Evolutionary conservation across 1,284 basidiomycete species (phyloP).

Genomic region (Irpex sp.): DNA sequence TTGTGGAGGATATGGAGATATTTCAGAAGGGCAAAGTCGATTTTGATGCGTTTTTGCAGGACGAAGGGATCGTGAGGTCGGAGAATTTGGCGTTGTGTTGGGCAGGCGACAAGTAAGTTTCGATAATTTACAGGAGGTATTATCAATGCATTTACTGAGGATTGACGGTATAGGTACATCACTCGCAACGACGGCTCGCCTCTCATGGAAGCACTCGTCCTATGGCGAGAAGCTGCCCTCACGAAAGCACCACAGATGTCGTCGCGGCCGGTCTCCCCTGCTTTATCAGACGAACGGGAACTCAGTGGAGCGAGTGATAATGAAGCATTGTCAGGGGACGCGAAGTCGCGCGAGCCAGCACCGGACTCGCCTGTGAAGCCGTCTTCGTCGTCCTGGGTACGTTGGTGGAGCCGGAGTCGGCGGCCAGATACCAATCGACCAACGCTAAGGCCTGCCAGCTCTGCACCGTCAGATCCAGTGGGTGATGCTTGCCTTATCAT

Average conservation of each 20-base stretch:
- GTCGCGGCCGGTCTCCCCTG: slow-evolving; percentile 30
- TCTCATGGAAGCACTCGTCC: slow-evolving; percentile 59
- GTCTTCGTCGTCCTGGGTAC: slow-evolving; percentile 66
- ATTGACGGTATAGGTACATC: slow-evolving; percentile 46
- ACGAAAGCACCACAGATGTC: slow-evolving; percentile 27
- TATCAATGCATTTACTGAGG: background rate
- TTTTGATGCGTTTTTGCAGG: slow-evolving; percentile 51
- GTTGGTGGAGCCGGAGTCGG: slow-evolving; percentile 64
- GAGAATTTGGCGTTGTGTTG: slow-evolving; percentile 62
- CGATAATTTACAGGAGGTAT: background rate
- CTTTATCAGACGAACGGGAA: slow-evolving; percentile 13
- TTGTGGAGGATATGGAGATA: slow-evolving; percentile 44
- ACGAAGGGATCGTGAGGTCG: slow-evolving; percentile 51
- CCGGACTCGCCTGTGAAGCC: slow-evolving; percentile 33
- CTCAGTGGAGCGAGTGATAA: slow-evolving; percentile 27
- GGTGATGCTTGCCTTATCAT: background rate
- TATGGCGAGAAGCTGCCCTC: slow-evolving; percentile 55
- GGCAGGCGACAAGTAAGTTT: slow-evolving; percentile 54
- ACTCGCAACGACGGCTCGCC: slow-evolving; percentile 59
- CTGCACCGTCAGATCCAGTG: slow-evolving; percentile 21
- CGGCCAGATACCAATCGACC: slow-evolving; percentile 11
- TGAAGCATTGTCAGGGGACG: slow-evolving; percentile 25
- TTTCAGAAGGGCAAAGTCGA: slow-evolving; percentile 57
- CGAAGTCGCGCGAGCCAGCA: slow-evolving; percentile 36
- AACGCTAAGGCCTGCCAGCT: slow-evolving; percentile 20